These are phyloP conservation scores for Alternaria tenuissima DNA, from an alignment of 2,329 filamentous ascomycete genomes.

Conservation along the genomic window DNA sequence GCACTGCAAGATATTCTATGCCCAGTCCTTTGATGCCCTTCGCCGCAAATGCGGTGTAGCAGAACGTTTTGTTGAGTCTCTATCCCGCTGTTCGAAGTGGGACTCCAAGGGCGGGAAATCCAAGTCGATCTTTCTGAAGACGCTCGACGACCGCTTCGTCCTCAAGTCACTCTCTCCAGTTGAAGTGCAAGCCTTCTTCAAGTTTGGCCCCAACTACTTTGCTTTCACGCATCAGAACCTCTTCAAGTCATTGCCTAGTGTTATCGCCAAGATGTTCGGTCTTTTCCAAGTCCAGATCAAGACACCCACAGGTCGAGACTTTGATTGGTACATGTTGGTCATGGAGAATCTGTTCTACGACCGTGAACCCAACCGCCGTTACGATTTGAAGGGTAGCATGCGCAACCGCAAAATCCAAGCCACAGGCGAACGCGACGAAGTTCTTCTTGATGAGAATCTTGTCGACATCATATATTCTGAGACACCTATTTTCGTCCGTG, in stretches of 20 bases:
- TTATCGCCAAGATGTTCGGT: conserved; percentile 98
- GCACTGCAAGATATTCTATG: conserved; percentile 98
- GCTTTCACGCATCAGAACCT: conserved; percentile 95
- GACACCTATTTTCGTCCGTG: conserved; percentile 90
- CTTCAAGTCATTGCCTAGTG: conserved; percentile 90
- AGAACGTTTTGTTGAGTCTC: conserved; percentile 91
- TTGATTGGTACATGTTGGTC: conserved; percentile 90
- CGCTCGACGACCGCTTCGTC: conserved; percentile 90
- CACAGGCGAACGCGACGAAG: conserved; percentile 95
- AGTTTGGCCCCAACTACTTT: conserved; percentile 96
- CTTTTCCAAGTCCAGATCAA: conserved; percentile 98
- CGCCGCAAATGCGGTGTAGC: conserved; percentile 91
- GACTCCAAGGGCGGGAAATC: conserved; percentile 98
- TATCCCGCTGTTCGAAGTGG: conserved; percentile 96
- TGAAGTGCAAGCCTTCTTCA: conserved; percentile 92
- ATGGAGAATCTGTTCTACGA: conserved; percentile 99
- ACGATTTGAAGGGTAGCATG: conserved; percentile 98
- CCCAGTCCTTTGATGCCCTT: conserved; percentile 95
- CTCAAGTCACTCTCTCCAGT: conserved; percentile 90
- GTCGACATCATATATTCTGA: conserved; percentile 96
- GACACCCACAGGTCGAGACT: conserved; percentile 92
- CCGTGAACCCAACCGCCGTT: conserved; percentile 77
- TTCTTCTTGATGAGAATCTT: conserved; percentile 97
- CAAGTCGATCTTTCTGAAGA: conserved; percentile 96
- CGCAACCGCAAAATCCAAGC: conserved; percentile 96